Base-by-base conservation (phyloP, 768 basidiomycete species). In the Tylopilus sp. region DNA sequence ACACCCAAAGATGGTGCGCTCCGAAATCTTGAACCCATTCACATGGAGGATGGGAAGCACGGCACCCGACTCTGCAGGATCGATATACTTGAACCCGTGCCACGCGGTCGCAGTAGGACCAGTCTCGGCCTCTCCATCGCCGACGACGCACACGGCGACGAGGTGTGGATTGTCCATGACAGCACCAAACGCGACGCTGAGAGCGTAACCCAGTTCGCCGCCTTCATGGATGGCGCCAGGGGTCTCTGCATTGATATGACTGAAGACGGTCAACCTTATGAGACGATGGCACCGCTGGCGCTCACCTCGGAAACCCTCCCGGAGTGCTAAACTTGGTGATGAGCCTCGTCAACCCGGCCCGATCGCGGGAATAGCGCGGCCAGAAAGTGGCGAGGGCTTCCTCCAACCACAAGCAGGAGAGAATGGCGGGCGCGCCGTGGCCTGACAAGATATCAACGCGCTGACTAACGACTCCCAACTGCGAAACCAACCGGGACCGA, bases 171-270 rank as follows among this genome's bases (percentile, higher is more conserved):
- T 86, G 67, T 97, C 93, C 89, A 96, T 92, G 60, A 90, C 84
- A 24, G 89, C 85, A 31, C 93, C 93, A 63, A 90, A 95, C 1
- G 90, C 79, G 10, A 92, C 92, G 37, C 85, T 79, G 33, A 94
- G 82, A 4, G 91, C 91, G 59, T 95, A 96, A 9, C 93, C 92
- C 14, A 95, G 79, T 68, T 95, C 93, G 26, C 86, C 87, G 49
- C 93, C 93, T 71, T 97, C 93, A 61, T 97, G 93, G 56, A 97
- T 95, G 4, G 82, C 78, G 6, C 93, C 93, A 19, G 92, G 93
- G 1, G 90, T 92, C 68, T 90, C 82, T 0, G 92, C 87, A 53
- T 92, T 89, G 58, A 87, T 81, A 53, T 86, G 84, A 60, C 84
- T 85, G 31, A 11, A 12, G 44, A 24, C 17, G 3, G 26, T 59